Conservation (phyloP, 257 asterid species). For the Capsicum rhomboideum region DNA sequence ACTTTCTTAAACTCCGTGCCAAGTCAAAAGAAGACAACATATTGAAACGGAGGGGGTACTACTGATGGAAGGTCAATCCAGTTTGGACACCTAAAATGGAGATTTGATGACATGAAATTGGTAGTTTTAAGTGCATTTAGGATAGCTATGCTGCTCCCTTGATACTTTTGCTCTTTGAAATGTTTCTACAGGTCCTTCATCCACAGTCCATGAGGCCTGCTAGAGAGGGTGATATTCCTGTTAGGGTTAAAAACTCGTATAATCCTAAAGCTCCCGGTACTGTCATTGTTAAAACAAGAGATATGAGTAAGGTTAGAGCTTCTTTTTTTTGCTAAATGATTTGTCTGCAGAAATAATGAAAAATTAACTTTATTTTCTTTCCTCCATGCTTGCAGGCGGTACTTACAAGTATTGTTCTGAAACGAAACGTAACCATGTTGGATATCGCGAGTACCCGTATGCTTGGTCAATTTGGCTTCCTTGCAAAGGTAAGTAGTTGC, state of each 20-base stretch:
- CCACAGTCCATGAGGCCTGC: conserved; percentile 98
- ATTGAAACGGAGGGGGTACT: neutral
- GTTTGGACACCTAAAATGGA: neutral
- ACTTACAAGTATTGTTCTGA: conserved; percentile 85
- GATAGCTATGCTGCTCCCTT: neutral
- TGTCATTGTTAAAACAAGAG: conserved; percentile 67
- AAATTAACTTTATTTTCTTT: neutral
- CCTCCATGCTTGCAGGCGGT: conserved; percentile 49
- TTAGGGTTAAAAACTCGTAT: conserved; percentile 84
- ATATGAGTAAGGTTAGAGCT: conserved; percentile 61
- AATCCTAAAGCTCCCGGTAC: conserved; percentile 94
- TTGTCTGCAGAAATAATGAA: neutral
- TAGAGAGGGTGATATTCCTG: conserved; percentile 90
- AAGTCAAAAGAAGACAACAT: too few relatives aligned
- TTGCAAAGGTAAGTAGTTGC: conserved; percentile 54
- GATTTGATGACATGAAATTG: neutral
- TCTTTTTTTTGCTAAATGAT: neutral
- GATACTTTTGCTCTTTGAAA: neutral
- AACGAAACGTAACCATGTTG: conserved; percentile 86
- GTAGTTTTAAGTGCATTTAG: neutral
- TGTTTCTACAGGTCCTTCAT: conserved; percentile 63
- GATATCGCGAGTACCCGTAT: conserved; percentile 86
- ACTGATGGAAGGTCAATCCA: neutral
- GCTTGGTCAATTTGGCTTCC: conserved; percentile 95
- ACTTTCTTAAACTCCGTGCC: too few relatives aligned